A percentile compares a stretch with the other conserved stretches of the same genome.
phyloP scores from a whole-genome alignment of 805 yeast genomes.

The Pachysolen tannophilus region DNA sequence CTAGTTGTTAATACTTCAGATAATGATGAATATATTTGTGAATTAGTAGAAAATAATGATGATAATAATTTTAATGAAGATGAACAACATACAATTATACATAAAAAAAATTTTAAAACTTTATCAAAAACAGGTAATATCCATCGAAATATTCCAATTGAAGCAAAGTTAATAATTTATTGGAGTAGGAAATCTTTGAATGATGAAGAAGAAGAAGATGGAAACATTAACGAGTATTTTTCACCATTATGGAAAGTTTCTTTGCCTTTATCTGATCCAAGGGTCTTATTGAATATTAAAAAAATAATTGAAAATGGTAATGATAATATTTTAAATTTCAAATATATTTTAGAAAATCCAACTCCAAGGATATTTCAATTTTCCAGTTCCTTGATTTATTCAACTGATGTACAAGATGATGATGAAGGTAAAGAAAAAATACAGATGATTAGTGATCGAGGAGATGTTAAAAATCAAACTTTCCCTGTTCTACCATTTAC shows the following conservation, averaged over 20 bases:
- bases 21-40: constrained; percentile 25
- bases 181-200: constrained; percentile 35
- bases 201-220: no score
- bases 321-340: constrained; percentile 22
- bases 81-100: constrained; percentile 3
- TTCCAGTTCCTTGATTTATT: constrained; percentile 18
- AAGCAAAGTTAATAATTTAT: constrained; percentile 17
- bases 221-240: constrained; percentile 20
- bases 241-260: constrained; percentile 40
- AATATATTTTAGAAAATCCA: constrained; percentile 64
- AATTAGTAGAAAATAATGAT: constrained; percentile 10
- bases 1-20: constrained; percentile 22
- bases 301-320: constrained; percentile 13
- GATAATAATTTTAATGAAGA: constrained; percentile 5
- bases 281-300: constrained; percentile 47
- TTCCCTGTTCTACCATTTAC: constrained; percentile 59
- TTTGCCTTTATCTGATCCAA: constrained; percentile 62
- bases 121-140: constrained; percentile 29
- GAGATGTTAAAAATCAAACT: constrained; percentile 24
- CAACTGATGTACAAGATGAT: no score
- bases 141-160: constrained; percentile 29
- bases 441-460: constrained; percentile 12
- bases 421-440: constrained; percentile 13
- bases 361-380: constrained; percentile 63
- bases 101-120: constrained; percentile 25